Evolutionary conservation across 2,329 filamentous ascomycete species (phyloP).

Genomic region (Penicillium sclerotigenum): DNA sequence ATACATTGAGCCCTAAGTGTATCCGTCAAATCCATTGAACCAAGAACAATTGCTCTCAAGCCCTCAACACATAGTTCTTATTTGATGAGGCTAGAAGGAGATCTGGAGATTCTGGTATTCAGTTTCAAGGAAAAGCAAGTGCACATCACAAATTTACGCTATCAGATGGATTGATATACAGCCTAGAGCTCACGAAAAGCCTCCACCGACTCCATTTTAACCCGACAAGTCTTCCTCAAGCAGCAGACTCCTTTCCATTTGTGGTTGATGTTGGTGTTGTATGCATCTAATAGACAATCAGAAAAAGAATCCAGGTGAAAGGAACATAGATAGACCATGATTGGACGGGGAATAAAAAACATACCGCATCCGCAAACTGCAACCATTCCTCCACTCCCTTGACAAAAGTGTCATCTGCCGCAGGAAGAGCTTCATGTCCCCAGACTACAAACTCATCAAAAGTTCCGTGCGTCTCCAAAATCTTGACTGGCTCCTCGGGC

Average conservation of each 20-base stretch:
- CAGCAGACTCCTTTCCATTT: conserved; percentile 2
- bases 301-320: not conserved
- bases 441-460: conserved; percentile 81
- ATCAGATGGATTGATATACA: not conserved
- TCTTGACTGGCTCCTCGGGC: conserved; percentile 50
- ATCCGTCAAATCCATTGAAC: not conserved
- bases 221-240: not conserved
- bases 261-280: conserved; percentile 8
- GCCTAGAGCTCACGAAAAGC: not conserved
- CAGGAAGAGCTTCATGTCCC: conserved; percentile 69
- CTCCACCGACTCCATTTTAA: not conserved
- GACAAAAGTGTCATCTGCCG: conserved; percentile 66
- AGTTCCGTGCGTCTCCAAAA: conserved; percentile 60
- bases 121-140: not conserved
- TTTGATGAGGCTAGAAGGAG: not conserved
- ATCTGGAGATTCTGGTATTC: too few species aligned
- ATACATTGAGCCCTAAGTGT: not conserved
- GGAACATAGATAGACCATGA: not conserved
- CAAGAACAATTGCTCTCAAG: not conserved
- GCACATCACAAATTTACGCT: not conserved
- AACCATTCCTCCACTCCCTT: conserved; percentile 80
- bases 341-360: conserved; percentile 25
- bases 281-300: conserved; percentile 30
- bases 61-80: not conserved
- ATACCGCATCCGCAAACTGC: conserved; percentile 64